phyloP scores from a whole-genome alignment of 768 basidiomycete species.

The Naganishia randhawae region DNA sequence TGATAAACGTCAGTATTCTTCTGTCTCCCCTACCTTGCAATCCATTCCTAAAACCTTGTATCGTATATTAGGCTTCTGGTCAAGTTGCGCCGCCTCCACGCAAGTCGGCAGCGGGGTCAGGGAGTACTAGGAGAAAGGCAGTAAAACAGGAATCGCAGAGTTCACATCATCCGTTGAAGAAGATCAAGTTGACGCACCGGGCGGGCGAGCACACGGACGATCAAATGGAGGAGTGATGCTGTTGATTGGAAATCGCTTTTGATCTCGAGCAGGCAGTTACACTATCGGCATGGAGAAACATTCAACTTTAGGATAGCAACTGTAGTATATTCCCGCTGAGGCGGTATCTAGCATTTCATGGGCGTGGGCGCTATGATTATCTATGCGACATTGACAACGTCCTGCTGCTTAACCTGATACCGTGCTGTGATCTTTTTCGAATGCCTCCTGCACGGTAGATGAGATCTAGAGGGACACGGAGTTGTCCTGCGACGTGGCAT shows the following conservation, averaged over 20 bases:
- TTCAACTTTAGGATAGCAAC: background rate
- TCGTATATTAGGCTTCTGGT: background rate
- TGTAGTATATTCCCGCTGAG: background rate
- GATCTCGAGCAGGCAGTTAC: no score
- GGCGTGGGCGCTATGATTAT: no score
- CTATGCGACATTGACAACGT: no score
- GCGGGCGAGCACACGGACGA: slow-evolving; percentile 14
- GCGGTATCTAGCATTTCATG: no score
- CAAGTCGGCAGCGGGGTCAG: background rate
- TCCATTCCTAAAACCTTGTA: background rate
- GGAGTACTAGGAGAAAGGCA: slow-evolving; percentile 21
- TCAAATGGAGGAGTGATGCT: slow-evolving; percentile 1
- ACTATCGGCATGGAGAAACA: background rate
- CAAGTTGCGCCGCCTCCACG: background rate
- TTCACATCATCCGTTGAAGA: slow-evolving; percentile 19
- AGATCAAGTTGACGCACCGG: slow-evolving; percentile 30
- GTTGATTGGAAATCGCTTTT: background rate
- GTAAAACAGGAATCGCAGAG: slow-evolving; percentile 5
- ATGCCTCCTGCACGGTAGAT: no score
- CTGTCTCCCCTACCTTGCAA: background rate
- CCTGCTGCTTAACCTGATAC: no score
- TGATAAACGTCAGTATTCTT: slow-evolving; percentile 55
- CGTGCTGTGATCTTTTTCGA: no score
- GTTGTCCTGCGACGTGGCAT: no score
- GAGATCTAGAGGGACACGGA: no score